phyloP scores from a whole-genome alignment of 192 early-diverging fungal species.

The Mortierella claussenii region DNA sequence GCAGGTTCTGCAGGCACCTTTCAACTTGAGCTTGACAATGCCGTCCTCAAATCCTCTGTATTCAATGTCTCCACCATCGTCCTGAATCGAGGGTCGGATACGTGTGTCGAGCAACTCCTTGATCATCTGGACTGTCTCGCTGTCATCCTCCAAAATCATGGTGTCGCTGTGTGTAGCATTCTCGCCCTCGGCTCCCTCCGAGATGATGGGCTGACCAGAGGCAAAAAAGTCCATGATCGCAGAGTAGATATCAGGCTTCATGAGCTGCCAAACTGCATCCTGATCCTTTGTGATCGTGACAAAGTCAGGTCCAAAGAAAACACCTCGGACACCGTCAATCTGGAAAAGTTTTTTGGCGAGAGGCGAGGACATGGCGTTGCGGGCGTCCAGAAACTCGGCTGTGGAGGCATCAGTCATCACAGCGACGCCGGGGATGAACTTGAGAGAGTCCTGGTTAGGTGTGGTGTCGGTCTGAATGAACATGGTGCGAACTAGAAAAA shows the following conservation, averaged over 20 bases:
- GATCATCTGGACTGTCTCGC: slow-evolving; percentile 96
- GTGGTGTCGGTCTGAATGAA: slow-evolving; percentile 92
- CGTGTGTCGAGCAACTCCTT: slow-evolving; percentile 97
- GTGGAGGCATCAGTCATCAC: slow-evolving; percentile 78
- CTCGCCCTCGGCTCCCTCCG: slow-evolving; percentile 59
- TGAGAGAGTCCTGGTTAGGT: slow-evolving; percentile 94
- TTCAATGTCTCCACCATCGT: slow-evolving; percentile 99
- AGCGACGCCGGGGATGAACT: slow-evolving; percentile 94
- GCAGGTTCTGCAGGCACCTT: slow-evolving; percentile 96
- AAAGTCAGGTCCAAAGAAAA: slow-evolving; percentile 95
- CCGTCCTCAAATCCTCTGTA: slow-evolving; percentile 91
- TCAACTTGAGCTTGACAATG: slow-evolving; percentile 90
- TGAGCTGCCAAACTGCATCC: slow-evolving; percentile 93
- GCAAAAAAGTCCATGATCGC: slow-evolving; percentile 96
- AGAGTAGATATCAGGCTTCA: slow-evolving; percentile 97
- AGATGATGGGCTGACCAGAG: slow-evolving; percentile 83
- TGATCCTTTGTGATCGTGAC: slow-evolving; percentile 93
- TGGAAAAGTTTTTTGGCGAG: slow-evolving; percentile 91
- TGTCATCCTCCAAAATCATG: slow-evolving; percentile 80
- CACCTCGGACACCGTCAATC: slow-evolving; percentile 91
- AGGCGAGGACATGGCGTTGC: slow-evolving; percentile 83
- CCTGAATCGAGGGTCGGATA: slow-evolving; percentile 96
- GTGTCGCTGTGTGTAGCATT: slow-evolving; percentile 60
- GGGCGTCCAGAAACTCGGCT: slow-evolving; percentile 85
- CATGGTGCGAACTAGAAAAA: slow-evolving; percentile 70